Conservation (phyloP, 2,329 filamentous ascomycete genomes). For the Aspergillaceae sp. region DNA sequence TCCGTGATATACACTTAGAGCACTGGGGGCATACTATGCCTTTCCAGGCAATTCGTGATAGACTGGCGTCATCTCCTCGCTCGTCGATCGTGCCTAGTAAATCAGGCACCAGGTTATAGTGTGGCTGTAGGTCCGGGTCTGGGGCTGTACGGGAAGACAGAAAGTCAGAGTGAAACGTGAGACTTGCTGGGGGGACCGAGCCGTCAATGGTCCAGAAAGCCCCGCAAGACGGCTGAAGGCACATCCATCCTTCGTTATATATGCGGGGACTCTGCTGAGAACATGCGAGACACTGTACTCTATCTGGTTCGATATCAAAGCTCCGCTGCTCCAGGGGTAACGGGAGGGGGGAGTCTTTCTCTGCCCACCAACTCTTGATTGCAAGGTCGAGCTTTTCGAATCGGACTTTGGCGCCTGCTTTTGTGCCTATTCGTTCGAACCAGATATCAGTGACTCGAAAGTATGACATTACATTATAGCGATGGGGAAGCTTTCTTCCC, state of each 20-base stretch:
- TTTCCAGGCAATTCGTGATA: constrained; percentile 46
- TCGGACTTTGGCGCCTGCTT: constrained; percentile 48
- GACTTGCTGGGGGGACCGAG: constrained; percentile 16
- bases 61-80: constrained; percentile 34
- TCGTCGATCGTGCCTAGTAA: constrained; percentile 31
- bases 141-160: constrained; percentile 46
- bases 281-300: constrained; percentile 36
- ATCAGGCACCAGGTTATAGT: constrained; percentile 33
- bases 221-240: constrained; percentile 45
- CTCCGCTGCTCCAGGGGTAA: constrained; percentile 22
- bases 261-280: constrained; percentile 22
- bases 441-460: constrained; percentile 63
- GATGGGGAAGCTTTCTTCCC: constrained; percentile 44
- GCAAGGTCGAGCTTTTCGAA: constrained; percentile 54
- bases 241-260: constrained; percentile 49
- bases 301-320: constrained; percentile 15
- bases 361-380: constrained; percentile 52
- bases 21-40: constrained; percentile 62
- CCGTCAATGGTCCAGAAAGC: constrained; percentile 47
- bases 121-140: constrained; percentile 25
- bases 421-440: constrained; percentile 47
- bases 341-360: constrained; percentile 22
- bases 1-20: constrained; percentile 51
- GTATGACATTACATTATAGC: constrained; percentile 59
- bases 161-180: constrained; percentile 50